Percentiles rank a stretch among this genome's conserved stretches.
Evolutionary conservation across 2,329 filamentous ascomycete species (phyloP).

Genomic region (Blastomyces parvus): DNA sequence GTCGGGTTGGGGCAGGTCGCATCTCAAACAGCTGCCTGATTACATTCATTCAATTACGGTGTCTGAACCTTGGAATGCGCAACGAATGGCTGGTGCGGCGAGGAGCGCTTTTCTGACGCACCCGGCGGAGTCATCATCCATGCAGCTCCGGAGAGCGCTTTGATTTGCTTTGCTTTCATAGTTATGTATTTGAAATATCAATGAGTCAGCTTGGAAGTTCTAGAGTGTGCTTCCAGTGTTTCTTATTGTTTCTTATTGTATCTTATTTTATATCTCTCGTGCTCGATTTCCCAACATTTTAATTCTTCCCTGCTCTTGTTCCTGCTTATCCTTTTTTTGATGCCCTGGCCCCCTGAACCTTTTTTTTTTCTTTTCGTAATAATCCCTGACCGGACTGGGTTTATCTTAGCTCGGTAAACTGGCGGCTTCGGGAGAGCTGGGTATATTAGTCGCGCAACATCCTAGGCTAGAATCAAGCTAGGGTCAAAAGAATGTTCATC

Average conservation of each 20-base stretch:
- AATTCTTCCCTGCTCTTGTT: not conserved
- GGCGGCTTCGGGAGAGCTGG: not conserved
- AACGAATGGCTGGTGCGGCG: no score
- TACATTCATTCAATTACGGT: no score
- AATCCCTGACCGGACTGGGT: not conserved
- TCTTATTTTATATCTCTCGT: not conserved
- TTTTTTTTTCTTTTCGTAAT: not conserved
- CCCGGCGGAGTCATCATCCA: not conserved
- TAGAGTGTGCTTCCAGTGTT: not conserved
- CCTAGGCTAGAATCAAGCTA: not conserved
- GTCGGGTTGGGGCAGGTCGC: not conserved
- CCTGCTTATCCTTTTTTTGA: not conserved
- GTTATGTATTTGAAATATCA: not conserved
- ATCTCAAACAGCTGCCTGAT: not conserved
- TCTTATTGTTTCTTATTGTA: no score
- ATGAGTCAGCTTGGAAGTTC: not conserved
- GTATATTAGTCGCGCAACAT: not conserved
- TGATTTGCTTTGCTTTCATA: not conserved
- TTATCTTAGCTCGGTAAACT: slow-evolving; percentile 1
- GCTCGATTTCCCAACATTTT: not conserved
- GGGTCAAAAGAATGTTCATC: not conserved
- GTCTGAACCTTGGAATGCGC: no score
- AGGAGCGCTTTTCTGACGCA: not conserved
- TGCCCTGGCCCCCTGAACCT: not conserved
- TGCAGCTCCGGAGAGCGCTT: not conserved